phyloP scores from a whole-genome alignment of 2,329 filamentous ascomycete genomes.

The Lecanicillium sp. region DNA sequence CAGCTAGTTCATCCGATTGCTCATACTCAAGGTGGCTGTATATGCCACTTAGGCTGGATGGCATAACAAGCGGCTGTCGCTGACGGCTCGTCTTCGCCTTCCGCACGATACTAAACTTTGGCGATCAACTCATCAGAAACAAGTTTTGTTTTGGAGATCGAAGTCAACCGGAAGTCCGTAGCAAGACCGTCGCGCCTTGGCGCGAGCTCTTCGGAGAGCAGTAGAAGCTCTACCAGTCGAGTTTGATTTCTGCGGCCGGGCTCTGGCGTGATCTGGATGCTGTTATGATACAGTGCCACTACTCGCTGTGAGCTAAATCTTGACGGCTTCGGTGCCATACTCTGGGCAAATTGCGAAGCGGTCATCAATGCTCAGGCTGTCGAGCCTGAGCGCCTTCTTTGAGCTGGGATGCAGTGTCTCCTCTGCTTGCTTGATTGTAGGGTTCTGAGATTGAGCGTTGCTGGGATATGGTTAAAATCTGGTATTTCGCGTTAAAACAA shows the following conservation, averaged over 20 bases:
- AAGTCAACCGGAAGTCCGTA: slow-evolving; percentile 29
- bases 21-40: slow-evolving; percentile 21
- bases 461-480: not conserved
- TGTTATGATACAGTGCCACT: not conserved
- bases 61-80: slow-evolving; percentile 17
- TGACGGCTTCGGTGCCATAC: slow-evolving; percentile 2
- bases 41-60: slow-evolving; percentile 19
- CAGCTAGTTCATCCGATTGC: slow-evolving; percentile 22
- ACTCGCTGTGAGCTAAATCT: slow-evolving; percentile 5
- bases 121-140: slow-evolving; percentile 11
- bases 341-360: not conserved
- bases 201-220: slow-evolving; percentile 19
- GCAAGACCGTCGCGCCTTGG: slow-evolving; percentile 19
- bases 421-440: not conserved
- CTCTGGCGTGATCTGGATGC: slow-evolving; percentile 2
- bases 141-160: slow-evolving; percentile 24
- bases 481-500: not conserved
- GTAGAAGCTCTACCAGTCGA: slow-evolving; percentile 16
- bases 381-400: not conserved
- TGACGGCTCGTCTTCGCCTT: slow-evolving; percentile 25
- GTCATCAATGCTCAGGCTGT: not conserved
- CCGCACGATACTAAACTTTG: slow-evolving; percentile 22
- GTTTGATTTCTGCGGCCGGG: not conserved
- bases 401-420: not conserved
- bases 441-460: not conserved